A percentile compares a stretch with the other conserved stretches of the same genome.
Conservation (phyloP, 2,329 filamentous ascomycete species). For the Periconia macrospinosa region DNA sequence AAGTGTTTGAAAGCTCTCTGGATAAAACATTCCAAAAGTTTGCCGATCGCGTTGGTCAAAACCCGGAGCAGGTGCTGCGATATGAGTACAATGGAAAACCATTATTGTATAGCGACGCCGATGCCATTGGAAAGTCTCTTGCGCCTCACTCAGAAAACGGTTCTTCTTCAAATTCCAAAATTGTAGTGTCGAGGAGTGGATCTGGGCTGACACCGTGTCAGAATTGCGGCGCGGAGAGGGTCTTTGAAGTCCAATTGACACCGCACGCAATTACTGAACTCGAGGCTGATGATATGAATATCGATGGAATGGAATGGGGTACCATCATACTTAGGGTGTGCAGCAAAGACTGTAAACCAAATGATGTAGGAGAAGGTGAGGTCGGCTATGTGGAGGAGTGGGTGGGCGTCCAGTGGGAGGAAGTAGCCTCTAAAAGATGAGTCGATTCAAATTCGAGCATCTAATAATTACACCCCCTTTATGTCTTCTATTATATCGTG, state of each 20-base stretch:
- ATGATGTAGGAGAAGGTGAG: slow-evolving; percentile 60
- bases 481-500: no score
- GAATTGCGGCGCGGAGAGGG: slow-evolving; percentile 72
- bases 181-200: slow-evolving; percentile 31
- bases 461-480: background rate
- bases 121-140: slow-evolving; percentile 71
- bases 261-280: slow-evolving; percentile 88
- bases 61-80: slow-evolving; percentile 54
- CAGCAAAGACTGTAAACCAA: slow-evolving; percentile 71
- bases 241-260: slow-evolving; percentile 90
- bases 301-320: slow-evolving; percentile 96
- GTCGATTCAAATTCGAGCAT: background rate
- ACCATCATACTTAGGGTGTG: slow-evolving; percentile 89
- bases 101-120: slow-evolving; percentile 77
- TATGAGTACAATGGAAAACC: slow-evolving; percentile 54
- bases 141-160: slow-evolving; percentile 33
- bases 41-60: slow-evolving; percentile 54
- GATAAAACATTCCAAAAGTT: slow-evolving; percentile 56
- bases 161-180: slow-evolving; percentile 26
- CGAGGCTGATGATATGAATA: slow-evolving; percentile 68
- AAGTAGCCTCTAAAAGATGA: slow-evolving; percentile 48
- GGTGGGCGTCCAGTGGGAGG: slow-evolving; percentile 98
- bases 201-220: slow-evolving; percentile 70
- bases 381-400: slow-evolving; percentile 90
- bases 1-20: slow-evolving; percentile 52